Conservation (phyloP, 1,284 basidiomycete species). For the Inonotus obliquus region DNA sequence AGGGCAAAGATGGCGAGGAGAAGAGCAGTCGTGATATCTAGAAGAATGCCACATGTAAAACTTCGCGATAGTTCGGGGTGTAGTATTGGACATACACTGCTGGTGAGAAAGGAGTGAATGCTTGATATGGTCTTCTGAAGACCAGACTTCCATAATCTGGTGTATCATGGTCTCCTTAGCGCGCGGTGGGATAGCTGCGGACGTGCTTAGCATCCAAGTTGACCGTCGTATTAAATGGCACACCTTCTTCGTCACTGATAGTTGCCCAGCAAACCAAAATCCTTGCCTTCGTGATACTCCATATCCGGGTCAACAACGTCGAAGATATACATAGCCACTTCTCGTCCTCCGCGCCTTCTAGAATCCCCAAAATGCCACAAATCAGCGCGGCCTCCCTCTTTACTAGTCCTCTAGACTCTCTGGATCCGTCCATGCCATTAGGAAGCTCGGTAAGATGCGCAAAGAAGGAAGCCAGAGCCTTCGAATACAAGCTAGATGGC, state of each 20-base stretch:
- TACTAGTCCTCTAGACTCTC: constrained; percentile 37
- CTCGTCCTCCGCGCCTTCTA: constrained; percentile 40
- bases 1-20: constrained; percentile 61
- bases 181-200: constrained; percentile 30
- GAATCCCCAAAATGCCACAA: constrained; percentile 41
- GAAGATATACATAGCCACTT: constrained; percentile 49
- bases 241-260: constrained; percentile 37
- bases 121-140: constrained; percentile 61
- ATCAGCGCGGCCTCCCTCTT: constrained; percentile 50
- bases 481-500: constrained; percentile 51
- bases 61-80: neutral
- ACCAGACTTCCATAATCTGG: constrained; percentile 55
- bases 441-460: constrained; percentile 36
- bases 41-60: neutral
- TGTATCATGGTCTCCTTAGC: constrained; percentile 42
- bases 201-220: constrained; percentile 13
- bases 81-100: constrained; percentile 45
- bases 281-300: constrained; percentile 54
- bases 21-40: constrained; percentile 70
- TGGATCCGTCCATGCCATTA: constrained; percentile 29
- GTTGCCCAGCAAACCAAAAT: constrained; percentile 65
- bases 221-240: neutral
- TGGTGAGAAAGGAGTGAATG: constrained; percentile 68
- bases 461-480: constrained; percentile 53
- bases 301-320: constrained; percentile 49